Conservation (phyloP, 768 basidiomycete genomes). For the Auriscalpium orientale region DNA sequence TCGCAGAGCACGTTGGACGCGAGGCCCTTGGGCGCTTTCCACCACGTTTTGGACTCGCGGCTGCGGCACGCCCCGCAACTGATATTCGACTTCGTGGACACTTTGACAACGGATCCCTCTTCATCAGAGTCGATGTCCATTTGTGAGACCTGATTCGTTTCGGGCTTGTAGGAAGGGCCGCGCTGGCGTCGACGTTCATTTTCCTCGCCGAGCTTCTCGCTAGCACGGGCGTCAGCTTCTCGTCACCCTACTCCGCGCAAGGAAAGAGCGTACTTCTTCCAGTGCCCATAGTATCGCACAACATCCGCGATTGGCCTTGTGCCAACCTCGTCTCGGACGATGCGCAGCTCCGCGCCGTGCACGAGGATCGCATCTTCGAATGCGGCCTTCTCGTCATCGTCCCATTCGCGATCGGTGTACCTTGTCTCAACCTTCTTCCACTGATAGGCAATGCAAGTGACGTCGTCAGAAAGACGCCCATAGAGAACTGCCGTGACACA, state of each 20-base stretch:
- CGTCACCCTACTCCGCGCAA: conserved; percentile 1
- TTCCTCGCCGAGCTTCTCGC: conserved; percentile 63
- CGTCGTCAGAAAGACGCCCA: background rate
- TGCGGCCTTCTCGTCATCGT: conserved; percentile 54
- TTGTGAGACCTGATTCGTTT: background rate
- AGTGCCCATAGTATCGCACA: conserved; percentile 77
- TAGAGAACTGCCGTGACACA: background rate
- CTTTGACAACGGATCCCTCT: conserved; percentile 66
- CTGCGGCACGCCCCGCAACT: conserved; percentile 83
- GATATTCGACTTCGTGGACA: conserved; percentile 42
- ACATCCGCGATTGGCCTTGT: conserved; percentile 67
- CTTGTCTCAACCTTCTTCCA: conserved; percentile 66
- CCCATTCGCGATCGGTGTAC: conserved; percentile 68
- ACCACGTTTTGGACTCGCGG: conserved; percentile 75
- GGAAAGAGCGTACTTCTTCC: conserved; percentile 61
- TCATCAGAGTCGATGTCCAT: conserved; percentile 43
- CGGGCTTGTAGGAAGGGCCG: conserved; percentile 1
- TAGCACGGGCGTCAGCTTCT: conserved; percentile 21
- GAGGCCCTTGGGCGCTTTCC: conserved; percentile 89
- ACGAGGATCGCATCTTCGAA: conserved; percentile 70
- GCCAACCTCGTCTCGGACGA: conserved; percentile 66
- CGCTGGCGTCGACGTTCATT: conserved; percentile 26
- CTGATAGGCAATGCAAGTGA: conserved; percentile 27
- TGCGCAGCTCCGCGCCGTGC: conserved; percentile 77
- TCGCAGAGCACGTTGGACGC: conserved; percentile 75